Evolutionary conservation across 148 eudicot species (phyloP), one percentile per base, ranked within the genome.

Genomic region (Nyssa sinensis): DNA sequence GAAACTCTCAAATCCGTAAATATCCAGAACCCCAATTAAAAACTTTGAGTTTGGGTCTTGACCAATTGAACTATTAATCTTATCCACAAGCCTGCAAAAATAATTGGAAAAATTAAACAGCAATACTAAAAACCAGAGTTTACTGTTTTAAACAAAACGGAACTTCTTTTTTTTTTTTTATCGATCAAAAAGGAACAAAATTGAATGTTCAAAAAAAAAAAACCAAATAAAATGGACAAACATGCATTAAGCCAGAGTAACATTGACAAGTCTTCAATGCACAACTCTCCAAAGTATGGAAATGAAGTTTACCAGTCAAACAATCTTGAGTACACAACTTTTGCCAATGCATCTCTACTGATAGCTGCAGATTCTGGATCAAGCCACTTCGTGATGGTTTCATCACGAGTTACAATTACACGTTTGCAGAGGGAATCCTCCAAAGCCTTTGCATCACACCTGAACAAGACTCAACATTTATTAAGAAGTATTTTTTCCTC

Each of bases 1-100:
- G 93, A 95, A 95, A 86, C 99, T 95, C 86, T 95, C 99, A 85
- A 95, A 92, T 70, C 97, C 99, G 73, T 95, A 95, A 9, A 95
- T 95, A 82, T 95, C 99, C 80, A 95, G 85, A 67, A 95, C 99
- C 72, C 99, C 99, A 75, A 95, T 95, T 55, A 89, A 81, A 74
- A n/a, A 82, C 79, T 90, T 93, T 35, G 97, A 88, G 72, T 83
- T 67, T 35, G 91, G 86, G 76, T 95, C 97, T 85, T 95, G 97
- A 73, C 99, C 99, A 69, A 95, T 95, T 71, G 97, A 89, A 77
- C 41, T 84, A 78, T 95, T 95, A 41, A 95, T 90, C 77, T 84
- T 95, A 80, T 90, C 85, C 57, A 95, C 99, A 41, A 95, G 90
- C 99, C 99, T 95, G 79, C 83, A 86, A 32, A 81, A 44, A 62